Percentiles rank a stretch among this genome's conserved stretches.
Evolutionary conservation across 345 rosid genomes (phyloP).

Genomic region (Citrus glauca): DNA sequence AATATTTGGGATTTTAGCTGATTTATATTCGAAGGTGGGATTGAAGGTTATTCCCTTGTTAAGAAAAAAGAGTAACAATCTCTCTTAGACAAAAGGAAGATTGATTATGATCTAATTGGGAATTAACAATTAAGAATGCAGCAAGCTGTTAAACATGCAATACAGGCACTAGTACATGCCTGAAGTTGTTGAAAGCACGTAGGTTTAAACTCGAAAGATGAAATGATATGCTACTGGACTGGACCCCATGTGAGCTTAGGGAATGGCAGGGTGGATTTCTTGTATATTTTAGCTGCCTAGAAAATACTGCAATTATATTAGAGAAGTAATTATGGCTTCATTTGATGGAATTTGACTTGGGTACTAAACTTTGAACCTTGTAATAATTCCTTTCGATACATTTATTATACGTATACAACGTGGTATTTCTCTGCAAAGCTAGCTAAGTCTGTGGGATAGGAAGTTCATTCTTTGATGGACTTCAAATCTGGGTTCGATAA

Average conservation of each 20-base stretch:
- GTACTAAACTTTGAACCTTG: not conserved
- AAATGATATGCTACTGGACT: not conserved
- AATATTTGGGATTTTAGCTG: not conserved
- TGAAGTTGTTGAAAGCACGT: not conserved
- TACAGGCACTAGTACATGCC: not conserved
- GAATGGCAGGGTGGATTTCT: constrained; percentile 6
- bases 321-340: not conserved
- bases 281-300: not conserved
- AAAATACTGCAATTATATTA: not conserved
- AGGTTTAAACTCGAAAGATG: not conserved
- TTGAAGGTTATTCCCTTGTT: not conserved
- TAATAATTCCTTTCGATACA: not conserved
- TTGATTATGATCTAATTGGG: not conserved
- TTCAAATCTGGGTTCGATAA: constrained; percentile 36
- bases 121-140: not conserved
- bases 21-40: not conserved
- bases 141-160: not conserved
- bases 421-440: too few relatives aligned
- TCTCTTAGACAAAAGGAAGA: not conserved
- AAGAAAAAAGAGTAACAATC: not conserved
- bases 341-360: not conserved
- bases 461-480: constrained; percentile 51
- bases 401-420: too few relatives aligned
- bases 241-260: constrained; percentile 2
- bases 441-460: not conserved